Conservation (phyloP, 306 rosid genomes). For the Psophocarpus tetragonolobus region DNA sequence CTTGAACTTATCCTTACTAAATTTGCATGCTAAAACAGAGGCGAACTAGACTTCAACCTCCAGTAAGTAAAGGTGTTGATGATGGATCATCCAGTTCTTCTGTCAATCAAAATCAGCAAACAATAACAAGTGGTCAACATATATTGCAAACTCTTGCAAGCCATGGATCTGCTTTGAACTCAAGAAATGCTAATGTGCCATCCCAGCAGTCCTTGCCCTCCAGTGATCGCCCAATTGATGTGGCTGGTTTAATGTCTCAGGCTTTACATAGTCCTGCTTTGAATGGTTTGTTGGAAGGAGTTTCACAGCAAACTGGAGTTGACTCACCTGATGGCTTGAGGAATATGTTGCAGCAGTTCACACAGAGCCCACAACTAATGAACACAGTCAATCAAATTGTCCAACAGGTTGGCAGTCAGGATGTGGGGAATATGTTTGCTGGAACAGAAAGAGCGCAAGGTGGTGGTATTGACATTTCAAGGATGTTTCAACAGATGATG, state of each 20-base stretch:
- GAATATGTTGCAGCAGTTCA: conserved; percentile 89
- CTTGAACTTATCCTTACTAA: conserved; percentile 22
- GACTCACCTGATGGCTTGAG: conserved; percentile 88
- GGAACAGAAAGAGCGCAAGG: conserved; percentile 75
- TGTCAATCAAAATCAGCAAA: conserved; percentile 51
- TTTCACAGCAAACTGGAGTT: conserved; percentile 88
- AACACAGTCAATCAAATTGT: conserved; percentile 79
- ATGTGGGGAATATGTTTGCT: conserved; percentile 67
- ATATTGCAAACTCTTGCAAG: conserved; percentile 63
- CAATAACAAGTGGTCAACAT: conserved; percentile 56
- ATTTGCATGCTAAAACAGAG: conserved; percentile 49
- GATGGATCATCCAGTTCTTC: conserved; percentile 62
- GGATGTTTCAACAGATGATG: conserved; percentile 98
- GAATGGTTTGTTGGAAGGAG: conserved; percentile 81
- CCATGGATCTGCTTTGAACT: conserved; percentile 52
- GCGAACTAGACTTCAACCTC: conserved; percentile 57
- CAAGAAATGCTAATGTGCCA: conserved; percentile 39
- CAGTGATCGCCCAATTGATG: conserved; percentile 54
- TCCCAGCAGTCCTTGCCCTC: conserved; percentile 46
- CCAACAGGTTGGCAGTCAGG: conserved; percentile 81
- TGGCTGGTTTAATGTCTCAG: conserved; percentile 85
- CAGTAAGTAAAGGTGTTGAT: conserved; percentile 46
- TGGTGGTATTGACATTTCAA: conserved; percentile 78
- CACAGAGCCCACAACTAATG: conserved; percentile 89
- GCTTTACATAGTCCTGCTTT: conserved; percentile 86